Evolutionary conservation across 1,284 basidiomycete species (phyloP), one percentile per base, ranked within the genome.

Genomic region (Trichosporon sp.): DNA sequence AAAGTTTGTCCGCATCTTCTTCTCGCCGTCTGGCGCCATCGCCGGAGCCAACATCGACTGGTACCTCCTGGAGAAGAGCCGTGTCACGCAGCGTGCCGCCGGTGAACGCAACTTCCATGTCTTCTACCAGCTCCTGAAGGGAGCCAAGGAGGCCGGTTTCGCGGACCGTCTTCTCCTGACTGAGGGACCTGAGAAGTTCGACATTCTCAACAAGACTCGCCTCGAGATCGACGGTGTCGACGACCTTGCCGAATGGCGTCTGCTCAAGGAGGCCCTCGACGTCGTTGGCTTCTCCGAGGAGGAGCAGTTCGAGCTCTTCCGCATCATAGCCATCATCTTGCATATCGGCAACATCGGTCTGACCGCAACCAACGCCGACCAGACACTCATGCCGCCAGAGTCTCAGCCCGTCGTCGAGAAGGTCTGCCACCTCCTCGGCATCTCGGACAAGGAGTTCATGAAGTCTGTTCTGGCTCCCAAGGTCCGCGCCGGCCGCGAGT

Each of bases 11-110:
- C 88, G 95, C 65, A 99, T 99, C 76, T 93, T 92, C 79, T 99
- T 99, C 83, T 91, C 93, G 0, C 91, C 93, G 0, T 90, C 93
- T 70, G 96, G 96, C 0, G 94, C 94, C 73, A 99, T 99, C 70
- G 93, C 95, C 0, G 97, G 97, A 1, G 97, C 97, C 51, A 98
- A 96, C 80, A 96, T 99, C 74, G 96, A 99, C 82, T 99, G 97
- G 97, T 99, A 99, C 82, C 87, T 99, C 54, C 86, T 99, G 65
- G 97, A 99, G 87, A 99, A 99, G 87, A 96, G 94, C 81, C 86
- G 97, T 77, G 96, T 99, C 1, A 93, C 95, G 2, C 88, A 90
- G n/a, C 87, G 96, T 65, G 92, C 90, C 75, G 89, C 91, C 72
- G 92, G 92, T 0, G 97, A 99, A 83, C 88, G 97, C 66, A 92